Evolutionary conservation across 257 asterid genomes (phyloP).

Genomic region (Echium plantagineum): DNA sequence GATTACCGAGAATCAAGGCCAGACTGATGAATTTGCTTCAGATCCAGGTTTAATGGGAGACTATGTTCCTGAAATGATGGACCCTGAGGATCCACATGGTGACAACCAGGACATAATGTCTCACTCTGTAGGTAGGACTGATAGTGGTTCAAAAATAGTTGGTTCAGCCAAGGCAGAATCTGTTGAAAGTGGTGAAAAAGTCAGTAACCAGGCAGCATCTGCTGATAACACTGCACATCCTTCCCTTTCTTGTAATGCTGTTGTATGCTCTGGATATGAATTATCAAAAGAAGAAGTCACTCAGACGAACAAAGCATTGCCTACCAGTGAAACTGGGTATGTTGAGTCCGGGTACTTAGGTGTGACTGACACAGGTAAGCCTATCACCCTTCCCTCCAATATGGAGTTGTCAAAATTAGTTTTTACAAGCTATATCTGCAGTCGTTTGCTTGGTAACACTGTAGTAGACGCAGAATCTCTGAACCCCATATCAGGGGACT

Average conservation of each 20-base stretch:
- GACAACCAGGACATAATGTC: conserved; percentile 87
- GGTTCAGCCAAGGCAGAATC: conserved; percentile 94
- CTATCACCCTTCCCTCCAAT: conserved; percentile 1
- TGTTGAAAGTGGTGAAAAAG: conserved; percentile 90
- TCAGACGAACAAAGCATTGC: conserved; percentile 55
- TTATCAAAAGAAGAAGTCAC: conserved; percentile 89
- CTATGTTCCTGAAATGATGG: conserved; percentile 90
- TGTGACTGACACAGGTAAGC: conserved; percentile 56
- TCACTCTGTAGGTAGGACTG: conserved; percentile 78
- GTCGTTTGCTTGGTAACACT: not conserved
- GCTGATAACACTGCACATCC: conserved; percentile 70
- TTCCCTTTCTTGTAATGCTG: conserved; percentile 95
- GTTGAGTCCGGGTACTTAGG: conserved; percentile 65
- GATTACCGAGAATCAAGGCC: conserved; percentile 82
- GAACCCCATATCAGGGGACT: not conserved
- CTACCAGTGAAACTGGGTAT: conserved; percentile 71
- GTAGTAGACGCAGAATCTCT: too few relatives aligned
- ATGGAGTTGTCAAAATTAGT: not conserved
- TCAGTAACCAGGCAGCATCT: conserved; percentile 47
- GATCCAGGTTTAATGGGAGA: conserved; percentile 97
- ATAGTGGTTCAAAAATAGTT: conserved; percentile 87
- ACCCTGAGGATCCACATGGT: conserved; percentile 78
- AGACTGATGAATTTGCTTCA: conserved; percentile 72
- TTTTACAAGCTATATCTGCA: not conserved
- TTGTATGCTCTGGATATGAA: conserved; percentile 73